phyloP scores from a whole-genome alignment of 176 grass and related monocot species.

The Oropetium thomaeum region DNA sequence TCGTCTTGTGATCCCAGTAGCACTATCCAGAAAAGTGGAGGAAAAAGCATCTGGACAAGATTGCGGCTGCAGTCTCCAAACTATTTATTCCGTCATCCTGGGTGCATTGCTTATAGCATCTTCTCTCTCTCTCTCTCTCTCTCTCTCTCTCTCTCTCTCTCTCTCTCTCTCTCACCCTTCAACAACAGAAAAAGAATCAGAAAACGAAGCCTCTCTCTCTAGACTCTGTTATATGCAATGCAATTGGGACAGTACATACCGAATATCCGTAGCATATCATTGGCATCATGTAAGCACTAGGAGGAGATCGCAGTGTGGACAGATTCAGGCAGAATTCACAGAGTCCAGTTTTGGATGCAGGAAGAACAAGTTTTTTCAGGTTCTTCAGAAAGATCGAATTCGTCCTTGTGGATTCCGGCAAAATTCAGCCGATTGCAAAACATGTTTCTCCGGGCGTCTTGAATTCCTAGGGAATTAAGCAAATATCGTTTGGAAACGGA shows the following conservation, averaged over 20 bases:
- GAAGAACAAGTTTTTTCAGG: no score
- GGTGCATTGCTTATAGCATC: no score
- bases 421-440: no score
- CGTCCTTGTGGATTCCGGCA: no score
- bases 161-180: not conserved
- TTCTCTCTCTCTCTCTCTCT: not conserved
- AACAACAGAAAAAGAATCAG: constrained; percentile 22
- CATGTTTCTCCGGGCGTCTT: no score
- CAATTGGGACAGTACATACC: constrained; percentile 39
- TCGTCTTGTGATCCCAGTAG: constrained; percentile 33
- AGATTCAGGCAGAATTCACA: no score
- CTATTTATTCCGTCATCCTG: constrained; percentile 32
- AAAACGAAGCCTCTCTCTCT: not conserved
- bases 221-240: constrained; percentile 10
- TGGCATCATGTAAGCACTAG: no score
- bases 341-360: no score
- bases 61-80: constrained; percentile 20
- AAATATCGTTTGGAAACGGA: no score
- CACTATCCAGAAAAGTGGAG: constrained; percentile 39
- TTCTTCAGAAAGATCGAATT: no score
- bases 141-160: not conserved
- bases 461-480: no score
- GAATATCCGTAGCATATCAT: constrained; percentile 33
- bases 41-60: constrained; percentile 25
- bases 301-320: no score